Evolutionary conservation across 176 grass and related monocot genomes (phyloP).

Genomic region (Raddia guianensis): DNA sequence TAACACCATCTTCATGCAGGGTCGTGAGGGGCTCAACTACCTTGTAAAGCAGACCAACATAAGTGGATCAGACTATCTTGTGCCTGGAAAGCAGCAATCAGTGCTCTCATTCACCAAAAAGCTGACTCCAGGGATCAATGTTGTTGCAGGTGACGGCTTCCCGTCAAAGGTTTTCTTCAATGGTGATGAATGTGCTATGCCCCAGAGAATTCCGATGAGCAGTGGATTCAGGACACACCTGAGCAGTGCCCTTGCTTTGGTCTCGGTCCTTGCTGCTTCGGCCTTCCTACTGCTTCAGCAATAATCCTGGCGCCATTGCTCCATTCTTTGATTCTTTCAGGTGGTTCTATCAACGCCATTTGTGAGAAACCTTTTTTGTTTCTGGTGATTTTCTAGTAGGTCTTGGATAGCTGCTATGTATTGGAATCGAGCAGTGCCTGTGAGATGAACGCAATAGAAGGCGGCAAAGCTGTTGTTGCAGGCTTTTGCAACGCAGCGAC

Average conservation of each 20-base stretch:
- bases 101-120: conserved; percentile 91
- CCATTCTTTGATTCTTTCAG: conserved; percentile 72
- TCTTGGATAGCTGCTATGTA: conserved; percentile 42
- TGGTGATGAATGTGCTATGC: conserved; percentile 78
- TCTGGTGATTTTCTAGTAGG: conserved; percentile 40
- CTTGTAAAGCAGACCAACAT: conserved; percentile 79
- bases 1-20: conserved; percentile 92
- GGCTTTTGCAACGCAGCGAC: conserved; percentile 34
- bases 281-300: conserved; percentile 53
- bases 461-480: conserved; percentile 37
- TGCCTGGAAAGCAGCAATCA: conserved; percentile 86
- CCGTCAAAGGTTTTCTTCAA: conserved; percentile 96
- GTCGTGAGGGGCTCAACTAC: conserved; percentile 74
- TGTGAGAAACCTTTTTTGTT: conserved; percentile 62
- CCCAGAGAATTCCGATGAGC: conserved; percentile 48
- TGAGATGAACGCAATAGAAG: conserved; percentile 27
- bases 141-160: conserved; percentile 73
- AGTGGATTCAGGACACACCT: conserved; percentile 45
- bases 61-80: conserved; percentile 59
- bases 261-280: conserved; percentile 48
- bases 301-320: conserved; percentile 48
- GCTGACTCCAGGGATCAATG: conserved; percentile 64
- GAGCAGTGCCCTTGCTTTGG: conserved; percentile 26
- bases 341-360: conserved; percentile 39
- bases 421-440: conserved; percentile 26